phyloP scores from a whole-genome alignment of 2,329 filamentous ascomycete species.

The Ilyonectria destructans region DNA sequence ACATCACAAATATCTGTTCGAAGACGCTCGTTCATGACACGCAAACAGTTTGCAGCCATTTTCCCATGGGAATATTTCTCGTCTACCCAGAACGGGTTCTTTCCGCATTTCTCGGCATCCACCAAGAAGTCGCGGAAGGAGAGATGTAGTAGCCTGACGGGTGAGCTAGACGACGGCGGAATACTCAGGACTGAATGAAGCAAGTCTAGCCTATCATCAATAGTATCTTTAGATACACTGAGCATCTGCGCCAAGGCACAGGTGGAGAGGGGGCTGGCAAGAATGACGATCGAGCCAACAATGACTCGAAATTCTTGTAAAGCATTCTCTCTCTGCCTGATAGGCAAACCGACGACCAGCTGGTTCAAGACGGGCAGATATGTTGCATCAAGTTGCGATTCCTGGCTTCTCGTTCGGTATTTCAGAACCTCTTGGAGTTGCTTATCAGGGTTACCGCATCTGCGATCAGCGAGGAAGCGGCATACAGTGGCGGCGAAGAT shows the following conservation, averaged over 20 bases:
- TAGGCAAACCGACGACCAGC: not conserved
- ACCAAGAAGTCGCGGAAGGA: too few relatives aligned
- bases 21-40: constrained; percentile 10
- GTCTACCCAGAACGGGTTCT: too few relatives aligned
- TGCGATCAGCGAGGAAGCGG: too few relatives aligned
- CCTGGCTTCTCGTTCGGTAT: too few relatives aligned
- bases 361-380: too few relatives aligned
- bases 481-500: too few relatives aligned
- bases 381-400: too few relatives aligned
- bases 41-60: constrained; percentile 45
- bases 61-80: constrained; percentile 47
- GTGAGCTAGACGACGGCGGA: too few relatives aligned
- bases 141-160: too few relatives aligned
- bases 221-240: constrained; percentile 20
- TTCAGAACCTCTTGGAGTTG: too few relatives aligned
- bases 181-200: constrained; percentile 35
- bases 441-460: too few relatives aligned
- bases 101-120: too few relatives aligned
- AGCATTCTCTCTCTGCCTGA: not conserved
- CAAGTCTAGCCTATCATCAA: constrained; percentile 39
- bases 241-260: constrained; percentile 46
- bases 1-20: constrained; percentile 25
- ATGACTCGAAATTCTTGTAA: not conserved
- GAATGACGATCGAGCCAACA: constrained; percentile 10
- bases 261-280: constrained; percentile 34